phyloP scores from a whole-genome alignment of 2,329 filamentous ascomycete genomes.

The Aspergillus quadrilineatus region DNA sequence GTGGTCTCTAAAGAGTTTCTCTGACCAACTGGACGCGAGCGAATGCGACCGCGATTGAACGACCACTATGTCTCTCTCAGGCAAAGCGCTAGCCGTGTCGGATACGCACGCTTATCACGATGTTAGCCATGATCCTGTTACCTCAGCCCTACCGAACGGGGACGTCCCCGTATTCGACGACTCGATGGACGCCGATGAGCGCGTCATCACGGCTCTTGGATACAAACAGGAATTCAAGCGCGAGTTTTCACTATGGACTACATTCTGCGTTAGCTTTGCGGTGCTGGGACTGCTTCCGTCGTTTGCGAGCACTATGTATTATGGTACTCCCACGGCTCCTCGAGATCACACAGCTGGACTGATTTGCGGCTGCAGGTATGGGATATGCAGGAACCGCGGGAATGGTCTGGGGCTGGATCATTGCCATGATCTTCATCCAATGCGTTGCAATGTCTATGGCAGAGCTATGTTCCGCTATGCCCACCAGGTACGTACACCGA shows the following conservation, averaged over 20 bases:
- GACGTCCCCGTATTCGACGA: constrained; percentile 38
- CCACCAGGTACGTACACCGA: constrained; percentile 52
- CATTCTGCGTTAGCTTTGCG: constrained; percentile 72
- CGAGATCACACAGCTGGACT: constrained; percentile 2
- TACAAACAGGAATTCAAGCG: constrained; percentile 66
- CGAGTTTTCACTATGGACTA: constrained; percentile 72
- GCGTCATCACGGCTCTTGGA: constrained; percentile 44
- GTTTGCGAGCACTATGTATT: constrained; percentile 69
- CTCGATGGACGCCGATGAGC: constrained; percentile 42
- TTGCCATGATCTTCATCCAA: constrained; percentile 71
- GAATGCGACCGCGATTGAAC: constrained; percentile 1
- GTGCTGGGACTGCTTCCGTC: constrained; percentile 69
- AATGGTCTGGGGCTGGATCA: constrained; percentile 75
- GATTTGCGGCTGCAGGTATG: constrained; percentile 34
- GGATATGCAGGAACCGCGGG: constrained; percentile 59
- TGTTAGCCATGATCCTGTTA: constrained; percentile 35
- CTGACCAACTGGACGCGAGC: background rate
- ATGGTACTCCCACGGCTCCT: constrained; percentile 52
- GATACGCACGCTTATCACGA: constrained; percentile 22
- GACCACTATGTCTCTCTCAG: constrained; percentile 6
- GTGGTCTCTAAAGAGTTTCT: background rate
- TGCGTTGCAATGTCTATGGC: constrained; percentile 69
- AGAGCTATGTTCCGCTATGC: constrained; percentile 71
- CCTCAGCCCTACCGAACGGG: constrained; percentile 37
- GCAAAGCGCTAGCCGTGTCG: constrained; percentile 5